Percentiles rank a stretch among this genome's conserved stretches.
Conservation (phyloP, 2,329 filamentous ascomycete genomes). For the Calonectria fujianensis region DNA sequence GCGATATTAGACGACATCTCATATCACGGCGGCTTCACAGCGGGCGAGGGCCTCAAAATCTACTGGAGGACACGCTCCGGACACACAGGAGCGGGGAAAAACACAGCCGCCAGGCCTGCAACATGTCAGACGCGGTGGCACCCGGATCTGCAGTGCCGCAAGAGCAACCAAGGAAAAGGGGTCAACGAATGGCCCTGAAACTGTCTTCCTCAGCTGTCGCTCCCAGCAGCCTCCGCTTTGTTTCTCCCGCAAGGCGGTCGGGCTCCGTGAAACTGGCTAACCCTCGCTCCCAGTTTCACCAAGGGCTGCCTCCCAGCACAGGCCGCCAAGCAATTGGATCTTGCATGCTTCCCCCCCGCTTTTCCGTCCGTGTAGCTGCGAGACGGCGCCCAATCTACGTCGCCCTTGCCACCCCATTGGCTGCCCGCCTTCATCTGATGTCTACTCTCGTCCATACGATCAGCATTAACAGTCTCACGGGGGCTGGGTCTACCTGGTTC, state of each 20-base stretch:
- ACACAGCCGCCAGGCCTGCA: background rate
- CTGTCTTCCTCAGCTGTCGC: conserved; percentile 16
- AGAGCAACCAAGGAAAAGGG: background rate
- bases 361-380: conserved; percentile 4
- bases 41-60: background rate
- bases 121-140: conserved; percentile 19
- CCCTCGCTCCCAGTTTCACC: conserved; percentile 27
- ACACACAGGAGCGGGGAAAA: background rate
- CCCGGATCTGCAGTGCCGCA: conserved; percentile 14
- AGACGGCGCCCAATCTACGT: background rate
- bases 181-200: conserved; percentile 13
- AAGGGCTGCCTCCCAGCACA: conserved; percentile 22
- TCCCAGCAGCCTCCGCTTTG: background rate
- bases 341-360: background rate
- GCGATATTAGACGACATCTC: background rate
- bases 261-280: conserved; percentile 28
- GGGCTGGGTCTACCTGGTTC: conserved; percentile 7
- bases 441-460: conserved; percentile 18
- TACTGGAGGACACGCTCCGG: background rate
- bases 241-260: background rate
- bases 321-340: conserved; percentile 25
- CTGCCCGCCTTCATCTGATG: conserved; percentile 13
- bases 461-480: conserved; percentile 21
- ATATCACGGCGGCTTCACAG: background rate
- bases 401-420: conserved; percentile 15